phyloP scores from a whole-genome alignment of 345 rosid species.

The Lagerstroemia speciosa region DNA sequence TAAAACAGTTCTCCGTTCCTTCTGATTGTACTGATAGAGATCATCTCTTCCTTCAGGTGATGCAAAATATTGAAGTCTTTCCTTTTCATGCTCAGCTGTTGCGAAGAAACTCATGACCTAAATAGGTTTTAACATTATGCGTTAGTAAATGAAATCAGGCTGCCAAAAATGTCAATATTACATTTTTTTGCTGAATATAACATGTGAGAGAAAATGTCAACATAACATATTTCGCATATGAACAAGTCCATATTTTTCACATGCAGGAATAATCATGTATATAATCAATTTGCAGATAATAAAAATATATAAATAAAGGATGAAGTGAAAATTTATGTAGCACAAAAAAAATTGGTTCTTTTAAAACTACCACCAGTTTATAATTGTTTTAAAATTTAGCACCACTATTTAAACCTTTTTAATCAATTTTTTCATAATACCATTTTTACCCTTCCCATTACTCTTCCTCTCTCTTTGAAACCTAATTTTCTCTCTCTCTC shows the following conservation, averaged over 20 bases:
- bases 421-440: no score
- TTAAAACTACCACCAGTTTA: no score
- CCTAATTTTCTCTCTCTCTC: no score
- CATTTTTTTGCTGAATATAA: no score
- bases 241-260: background rate
- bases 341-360: no score
- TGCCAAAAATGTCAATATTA: background rate
- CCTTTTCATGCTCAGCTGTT: conserved; percentile 70
- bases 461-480: no score
- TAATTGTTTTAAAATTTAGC: no score
- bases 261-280: background rate
- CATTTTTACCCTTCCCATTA: no score
- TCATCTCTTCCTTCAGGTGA: conserved; percentile 94
- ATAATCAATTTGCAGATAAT: background rate
- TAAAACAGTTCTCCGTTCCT: conserved; percentile 78
- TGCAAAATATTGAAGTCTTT: conserved; percentile 76
- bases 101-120: conserved; percentile 92
- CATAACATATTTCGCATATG: background rate
- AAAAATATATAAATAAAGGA: background rate
- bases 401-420: no score
- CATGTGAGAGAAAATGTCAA: no score
- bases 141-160: background rate
- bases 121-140: conserved; percentile 5
- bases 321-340: no score
- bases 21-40: conserved; percentile 86